These are phyloP conservation scores for Neurospora intermedia DNA, from an alignment of 495 filamentous ascomycete species.

Conservation along the genomic window DNA sequence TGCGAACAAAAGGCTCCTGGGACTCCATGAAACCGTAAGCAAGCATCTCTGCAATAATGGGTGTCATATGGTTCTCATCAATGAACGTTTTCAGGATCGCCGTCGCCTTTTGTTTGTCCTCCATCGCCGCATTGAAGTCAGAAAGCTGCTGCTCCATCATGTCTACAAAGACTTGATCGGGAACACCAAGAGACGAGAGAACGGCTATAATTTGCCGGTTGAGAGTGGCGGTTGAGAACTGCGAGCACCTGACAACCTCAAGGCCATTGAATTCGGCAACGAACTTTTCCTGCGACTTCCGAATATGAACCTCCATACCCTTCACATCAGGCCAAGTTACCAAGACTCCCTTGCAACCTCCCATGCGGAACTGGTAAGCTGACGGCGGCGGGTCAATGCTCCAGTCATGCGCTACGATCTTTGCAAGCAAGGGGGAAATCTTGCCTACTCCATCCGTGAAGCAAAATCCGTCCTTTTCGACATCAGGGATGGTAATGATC, in stretches of 20 bases:
- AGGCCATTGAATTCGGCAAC: constrained; percentile 54
- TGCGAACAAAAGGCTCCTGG: constrained; percentile 71
- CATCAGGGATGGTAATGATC: constrained; percentile 46
- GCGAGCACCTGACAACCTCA: constrained; percentile 76
- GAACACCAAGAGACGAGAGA: constrained; percentile 65
- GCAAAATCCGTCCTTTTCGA: constrained; percentile 50
- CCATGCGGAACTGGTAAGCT: constrained; percentile 83
- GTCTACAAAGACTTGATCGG: constrained; percentile 51
- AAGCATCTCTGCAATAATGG: constrained; percentile 64
- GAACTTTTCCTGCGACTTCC: constrained; percentile 84
- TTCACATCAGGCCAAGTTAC: constrained; percentile 53
- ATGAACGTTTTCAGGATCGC: constrained; percentile 58
- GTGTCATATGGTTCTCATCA: constrained; percentile 77
- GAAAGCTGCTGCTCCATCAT: constrained; percentile 56
- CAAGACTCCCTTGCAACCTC: constrained; percentile 85
- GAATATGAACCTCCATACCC: constrained; percentile 57
- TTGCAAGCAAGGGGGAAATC: constrained; percentile 68
- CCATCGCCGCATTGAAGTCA: constrained; percentile 57
- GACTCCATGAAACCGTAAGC: constrained; percentile 64
- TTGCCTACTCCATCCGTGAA: constrained; percentile 95
- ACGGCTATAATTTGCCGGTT: constrained; percentile 87
- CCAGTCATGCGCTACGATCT: constrained; percentile 56
- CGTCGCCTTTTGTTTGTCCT: constrained; percentile 48
- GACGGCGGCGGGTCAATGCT: constrained; percentile 53
- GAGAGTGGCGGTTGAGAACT: constrained; percentile 61